Percentiles rank a stretch among this genome's conserved stretches.
phyloP scores from a whole-genome alignment of 164 flowering plant species.

The Stephania cephalantha region DNA sequence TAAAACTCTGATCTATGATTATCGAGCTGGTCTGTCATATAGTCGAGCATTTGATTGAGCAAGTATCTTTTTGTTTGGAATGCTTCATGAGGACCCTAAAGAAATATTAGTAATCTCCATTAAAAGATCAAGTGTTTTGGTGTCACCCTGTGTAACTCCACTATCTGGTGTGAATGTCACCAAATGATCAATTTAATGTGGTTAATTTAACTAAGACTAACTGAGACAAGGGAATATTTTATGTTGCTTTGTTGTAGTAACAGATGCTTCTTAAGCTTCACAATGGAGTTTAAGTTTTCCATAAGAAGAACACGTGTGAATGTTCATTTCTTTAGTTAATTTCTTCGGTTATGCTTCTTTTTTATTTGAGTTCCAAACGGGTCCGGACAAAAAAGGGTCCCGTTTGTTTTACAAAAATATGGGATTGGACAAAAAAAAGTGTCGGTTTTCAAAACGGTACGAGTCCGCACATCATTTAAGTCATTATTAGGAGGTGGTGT shows the following conservation, averaged over 20 bases:
- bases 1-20: neutral
- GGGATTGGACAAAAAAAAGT: too few species aligned
- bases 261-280: neutral
- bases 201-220: neutral
- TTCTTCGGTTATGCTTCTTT: too few species aligned
- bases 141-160: neutral
- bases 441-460: too few species aligned
- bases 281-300: neutral
- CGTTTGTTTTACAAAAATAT: too few species aligned
- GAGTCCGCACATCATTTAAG: too few species aligned
- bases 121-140: neutral
- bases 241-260: neutral
- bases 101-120: neutral
- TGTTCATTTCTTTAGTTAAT: too few species aligned
- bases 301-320: neutral
- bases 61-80: neutral
- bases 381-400: too few species aligned
- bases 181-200: neutral
- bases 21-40: neutral
- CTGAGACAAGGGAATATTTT: neutral
- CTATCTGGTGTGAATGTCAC: neutral
- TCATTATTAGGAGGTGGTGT: too few species aligned
- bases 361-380: too few species aligned
- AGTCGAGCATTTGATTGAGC: neutral
- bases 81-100: neutral